Base-by-base conservation (phyloP, 2,329 filamentous ascomycete species). In the Xylaria sp. region DNA sequence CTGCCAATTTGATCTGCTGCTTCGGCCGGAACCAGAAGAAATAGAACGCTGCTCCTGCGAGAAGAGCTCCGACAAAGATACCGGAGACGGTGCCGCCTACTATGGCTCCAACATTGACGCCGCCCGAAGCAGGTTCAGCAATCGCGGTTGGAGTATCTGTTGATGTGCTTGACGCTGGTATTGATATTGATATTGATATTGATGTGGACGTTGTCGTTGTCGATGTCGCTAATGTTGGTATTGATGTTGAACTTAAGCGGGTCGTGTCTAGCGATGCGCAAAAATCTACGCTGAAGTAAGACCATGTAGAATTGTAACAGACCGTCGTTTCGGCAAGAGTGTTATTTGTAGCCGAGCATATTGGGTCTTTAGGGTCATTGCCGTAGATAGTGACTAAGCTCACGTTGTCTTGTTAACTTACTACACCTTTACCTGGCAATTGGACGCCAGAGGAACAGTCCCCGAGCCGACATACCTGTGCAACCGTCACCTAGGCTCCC, bases 381-480 rank as follows among this genome's bases (percentile, higher is more conserved):
- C 59, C 62, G 31, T 64, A 64, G 17, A 64, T 56, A 6, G 62
- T 64, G 35, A 49, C 62, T 64, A 56, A 54, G 29, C 11, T 49
- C 59, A 15, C 43, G 40, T 62, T 54, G 9, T 25, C 43, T 40
- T 13, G 54, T 62, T 25, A 61, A 35, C 21, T 27, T n/a, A n/a
- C n/a, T n/a, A n/a, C n/a, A 53, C 15, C 35, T 44, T 48, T 29
- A 46, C 13, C 43, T 17, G 17, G 46, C 29, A 31, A 10, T 54
- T 8, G 19, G 33, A n/a, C 9, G 21, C 7, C 3, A 25, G 21
- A 38, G 4, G 27, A 6, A 31, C 1, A 31, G n/a, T n/a, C 17
- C 25, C 8, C 21, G 37, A 25, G 29, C 31, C 38, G 35, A 56
- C 55, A 41, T 62, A 64, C 62, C 55, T 56, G 44, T 9, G 25